These are phyloP conservation scores for Juglanconis sp. DNA, from an alignment of 2,329 filamentous ascomycete species.

Conservation along the genomic window DNA sequence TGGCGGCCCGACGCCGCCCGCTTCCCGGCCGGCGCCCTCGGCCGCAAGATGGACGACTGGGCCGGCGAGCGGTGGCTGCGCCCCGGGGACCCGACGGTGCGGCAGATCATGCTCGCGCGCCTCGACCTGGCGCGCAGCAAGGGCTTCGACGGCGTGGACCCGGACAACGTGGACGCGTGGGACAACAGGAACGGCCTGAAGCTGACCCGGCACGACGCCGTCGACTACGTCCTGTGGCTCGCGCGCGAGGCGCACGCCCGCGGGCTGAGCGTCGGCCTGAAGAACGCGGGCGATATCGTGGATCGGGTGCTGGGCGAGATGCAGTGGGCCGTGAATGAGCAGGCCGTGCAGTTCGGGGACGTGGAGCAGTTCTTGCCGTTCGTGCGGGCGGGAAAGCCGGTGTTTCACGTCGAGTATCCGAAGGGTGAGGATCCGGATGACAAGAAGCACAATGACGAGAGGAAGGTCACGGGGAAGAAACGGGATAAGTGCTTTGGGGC, in stretches of 20 bases:
- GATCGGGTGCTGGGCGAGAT: conserved; percentile 31
- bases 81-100: conserved; percentile 44
- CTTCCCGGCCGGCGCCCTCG: conserved; percentile 47
- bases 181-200: conserved; percentile 51
- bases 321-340: conserved; percentile 57
- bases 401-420: conserved; percentile 61
- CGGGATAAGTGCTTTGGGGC: conserved; percentile 21
- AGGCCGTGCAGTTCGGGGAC: conserved; percentile 52
- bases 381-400: conserved; percentile 50
- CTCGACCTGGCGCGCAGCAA: conserved; percentile 49
- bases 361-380: conserved; percentile 49
- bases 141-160: conserved; percentile 56
- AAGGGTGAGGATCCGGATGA: conserved; percentile 30
- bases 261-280: conserved; percentile 51
- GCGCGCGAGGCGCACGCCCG: conserved; percentile 41
- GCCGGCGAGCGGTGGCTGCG: conserved; percentile 55
- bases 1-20: conserved; percentile 46
- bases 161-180: conserved; percentile 57
- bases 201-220: conserved; percentile 44
- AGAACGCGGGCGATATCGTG: conserved; percentile 54
- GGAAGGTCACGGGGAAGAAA: conserved; percentile 36
- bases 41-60: conserved; percentile 51
- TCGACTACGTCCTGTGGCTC: conserved; percentile 50
- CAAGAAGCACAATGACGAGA: conserved; percentile 23
- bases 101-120: conserved; percentile 47